Evolutionary conservation across 1,284 basidiomycete species (phyloP).

Genomic region (Rhodofomes roseus): DNA sequence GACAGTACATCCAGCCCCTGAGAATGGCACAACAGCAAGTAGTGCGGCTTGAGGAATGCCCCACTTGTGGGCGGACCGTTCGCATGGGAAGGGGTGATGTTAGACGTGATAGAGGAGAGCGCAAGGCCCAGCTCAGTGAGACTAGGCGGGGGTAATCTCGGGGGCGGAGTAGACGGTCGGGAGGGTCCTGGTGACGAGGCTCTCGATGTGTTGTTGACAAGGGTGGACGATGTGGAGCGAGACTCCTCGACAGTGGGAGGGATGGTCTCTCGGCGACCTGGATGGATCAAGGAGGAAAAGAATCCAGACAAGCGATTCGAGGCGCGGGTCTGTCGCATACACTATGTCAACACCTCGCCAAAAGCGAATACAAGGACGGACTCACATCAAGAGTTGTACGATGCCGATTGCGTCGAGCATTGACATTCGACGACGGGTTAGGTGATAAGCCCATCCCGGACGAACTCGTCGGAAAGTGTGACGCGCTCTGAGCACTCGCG

Average conservation of each 20-base stretch:
- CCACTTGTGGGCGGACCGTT: conserved; percentile 71
- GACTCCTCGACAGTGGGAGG: conserved; percentile 26
- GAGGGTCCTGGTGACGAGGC: conserved; percentile 46
- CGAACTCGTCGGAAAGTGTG: conserved; percentile 16
- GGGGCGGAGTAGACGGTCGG: conserved; percentile 65
- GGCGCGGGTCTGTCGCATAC: conserved; percentile 45
- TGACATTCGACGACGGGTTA: conserved; percentile 15
- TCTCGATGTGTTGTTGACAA: conserved; percentile 35
- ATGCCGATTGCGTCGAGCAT: conserved; percentile 21
- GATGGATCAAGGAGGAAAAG: conserved; percentile 71
- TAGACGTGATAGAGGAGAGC: conserved; percentile 59
- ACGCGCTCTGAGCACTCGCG: conserved; percentile 25
- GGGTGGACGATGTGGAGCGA: conserved; percentile 18
- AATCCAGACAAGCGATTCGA: conserved; percentile 76
- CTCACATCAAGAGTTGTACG: conserved; percentile 25
- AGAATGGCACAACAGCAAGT: conserved; percentile 75
- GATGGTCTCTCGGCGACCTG: conserved; percentile 47
- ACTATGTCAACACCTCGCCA: conserved; percentile 8
- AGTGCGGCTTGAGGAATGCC: conserved; percentile 74
- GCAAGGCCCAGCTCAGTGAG: conserved; percentile 73
- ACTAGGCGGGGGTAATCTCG: conserved; percentile 62
- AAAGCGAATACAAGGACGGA: conserved; percentile 1
- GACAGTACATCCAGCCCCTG: conserved; percentile 81
- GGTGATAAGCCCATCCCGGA: conserved; percentile 9
- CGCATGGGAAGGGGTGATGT: conserved; percentile 72